Conservation (phyloP, 164 flowering plant species). For the Akebia trifoliata region DNA sequence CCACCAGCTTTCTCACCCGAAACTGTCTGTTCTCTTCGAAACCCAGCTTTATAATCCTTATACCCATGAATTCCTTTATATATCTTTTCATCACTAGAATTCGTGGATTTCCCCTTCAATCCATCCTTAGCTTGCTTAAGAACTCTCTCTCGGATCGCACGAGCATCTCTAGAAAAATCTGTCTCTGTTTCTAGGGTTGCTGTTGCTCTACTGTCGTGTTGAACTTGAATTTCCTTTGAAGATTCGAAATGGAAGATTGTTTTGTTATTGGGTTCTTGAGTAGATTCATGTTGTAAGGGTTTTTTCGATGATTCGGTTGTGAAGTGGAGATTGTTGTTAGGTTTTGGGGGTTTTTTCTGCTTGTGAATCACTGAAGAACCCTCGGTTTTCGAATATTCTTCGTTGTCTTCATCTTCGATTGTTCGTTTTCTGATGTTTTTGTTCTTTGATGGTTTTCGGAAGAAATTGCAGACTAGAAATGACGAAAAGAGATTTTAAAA, state of each 20-base stretch:
- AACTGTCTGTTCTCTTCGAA: slow-evolving; percentile 81
- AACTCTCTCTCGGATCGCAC: slow-evolving; percentile 77
- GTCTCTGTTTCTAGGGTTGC: slow-evolving; percentile 91
- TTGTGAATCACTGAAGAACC: slow-evolving; percentile 23
- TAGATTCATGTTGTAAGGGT: slow-evolving; percentile 17
- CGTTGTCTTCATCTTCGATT: slow-evolving; percentile 33
- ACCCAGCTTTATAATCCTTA: slow-evolving; percentile 83
- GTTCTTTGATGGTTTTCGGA: slow-evolving; percentile 62
- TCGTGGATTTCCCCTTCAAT: slow-evolving; percentile 50
- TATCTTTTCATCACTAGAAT: slow-evolving; percentile 46
- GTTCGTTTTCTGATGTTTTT: slow-evolving; percentile 65
- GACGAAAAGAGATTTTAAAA: not conserved
- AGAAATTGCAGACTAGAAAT: slow-evolving; percentile 62
- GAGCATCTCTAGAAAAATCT: slow-evolving; percentile 65
- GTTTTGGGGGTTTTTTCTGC: slow-evolving; percentile 34
- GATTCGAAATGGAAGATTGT: slow-evolving; percentile 74
- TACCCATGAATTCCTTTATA: slow-evolving; percentile 80
- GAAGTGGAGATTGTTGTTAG: slow-evolving; percentile 57
- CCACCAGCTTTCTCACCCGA: slow-evolving; percentile 93
- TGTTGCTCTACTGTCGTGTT: slow-evolving; percentile 79
- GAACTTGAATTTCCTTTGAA: slow-evolving; percentile 78
- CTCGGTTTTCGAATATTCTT: slow-evolving; percentile 30
- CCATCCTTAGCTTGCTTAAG: slow-evolving; percentile 72
- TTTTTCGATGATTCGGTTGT: slow-evolving; percentile 45
- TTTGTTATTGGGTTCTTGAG: slow-evolving; percentile 22